Evolutionary conservation across 2,329 filamentous ascomycete genomes (phyloP), one percentile per base, ranked within the genome.

Genomic region (Diaporthe ilicicola): DNA sequence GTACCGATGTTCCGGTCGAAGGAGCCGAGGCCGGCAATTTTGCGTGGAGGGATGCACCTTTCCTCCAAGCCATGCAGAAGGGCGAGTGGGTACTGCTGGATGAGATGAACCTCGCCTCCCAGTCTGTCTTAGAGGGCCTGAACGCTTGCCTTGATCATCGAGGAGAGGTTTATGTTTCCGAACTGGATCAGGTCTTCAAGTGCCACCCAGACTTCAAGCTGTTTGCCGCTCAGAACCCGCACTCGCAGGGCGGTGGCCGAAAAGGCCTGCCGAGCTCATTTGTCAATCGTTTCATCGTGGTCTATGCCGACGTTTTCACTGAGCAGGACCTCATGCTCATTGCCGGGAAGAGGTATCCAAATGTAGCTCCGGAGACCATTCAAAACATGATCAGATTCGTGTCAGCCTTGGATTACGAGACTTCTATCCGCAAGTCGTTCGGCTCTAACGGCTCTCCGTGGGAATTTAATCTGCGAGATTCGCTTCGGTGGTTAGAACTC

Each of bases 91-190:
- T 99, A 13, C 85, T 99, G 34, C 87, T 99, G 0, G 96, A 99
- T 78, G 96, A 99, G 84, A 99, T 99, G 96, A 99, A 99, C 77
- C 84, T 99, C 74, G 96, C 97, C 1, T 98, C 95, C 0, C 96
- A 99, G 79, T 97, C 95, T 5, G 95, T 99, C 2, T 88, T 99
- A 1, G 96, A 99, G 83, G 97, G 96, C 73, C 85, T 99, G 39
- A 99, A 99, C 76, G 95, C 96, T 27, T 98, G 96, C 83, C 87
- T 99, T 37, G 96, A 99, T 80, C 97, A 99, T 80, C 91, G 97
- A 81, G 95, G 96, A 71, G 94, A 98, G 80, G 94, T 97, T 0
- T 99, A 98, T 78, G 91, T 99, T 71, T 94, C 96, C 0, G 97
- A 99, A 78, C 87, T 99, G 15, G 95, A 98, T 77, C 95, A 97